A percentile compares a stretch with the other conserved stretches of the same genome.
Evolutionary conservation across 2,329 filamentous ascomycete species (phyloP).

Genomic region (Myrmaecium sp.): DNA sequence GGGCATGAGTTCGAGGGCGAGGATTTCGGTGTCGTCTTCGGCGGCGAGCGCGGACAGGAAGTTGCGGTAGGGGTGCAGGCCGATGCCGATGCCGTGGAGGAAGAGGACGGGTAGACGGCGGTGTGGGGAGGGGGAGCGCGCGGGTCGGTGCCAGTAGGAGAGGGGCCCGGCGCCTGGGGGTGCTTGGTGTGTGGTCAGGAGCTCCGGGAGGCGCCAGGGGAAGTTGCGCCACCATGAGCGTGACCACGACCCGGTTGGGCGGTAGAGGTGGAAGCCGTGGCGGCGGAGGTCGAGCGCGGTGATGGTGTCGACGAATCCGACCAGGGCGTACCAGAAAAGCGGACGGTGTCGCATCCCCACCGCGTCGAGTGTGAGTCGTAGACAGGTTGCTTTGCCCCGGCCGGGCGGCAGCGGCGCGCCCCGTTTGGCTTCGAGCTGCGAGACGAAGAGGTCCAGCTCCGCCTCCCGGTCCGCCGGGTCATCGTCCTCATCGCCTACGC

Average conservation of each 20-base stretch:
- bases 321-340: conserved; percentile 46
- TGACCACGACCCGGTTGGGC: too few relatives aligned
- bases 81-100: conserved; percentile 55
- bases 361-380: conserved; percentile 50
- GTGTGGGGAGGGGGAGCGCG: conserved; percentile 40
- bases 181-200: conserved; percentile 31
- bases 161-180: conserved; percentile 31
- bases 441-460: conserved; percentile 39
- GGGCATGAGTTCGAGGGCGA: conserved; percentile 49
- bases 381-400: conserved; percentile 35
- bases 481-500: conserved; percentile 29
- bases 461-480: too few relatives aligned
- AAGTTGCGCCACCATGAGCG: too few relatives aligned
- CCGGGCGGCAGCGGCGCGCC: conserved; percentile 36
- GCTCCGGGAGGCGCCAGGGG: too few relatives aligned
- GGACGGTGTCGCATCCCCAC: conserved; percentile 44
- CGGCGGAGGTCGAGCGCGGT: conserved; percentile 25
- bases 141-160: conserved; percentile 50
- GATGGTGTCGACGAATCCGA: conserved; percentile 36
- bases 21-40: conserved; percentile 36
- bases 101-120: conserved; percentile 47
- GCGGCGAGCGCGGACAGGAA: conserved; percentile 39
- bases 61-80: conserved; percentile 43
- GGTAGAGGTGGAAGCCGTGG: conserved; percentile 36
- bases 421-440: conserved; percentile 35